These are phyloP conservation scores for Cerrena zonata DNA, from an alignment of 1,284 basidiomycete species.

Conservation along the genomic window DNA sequence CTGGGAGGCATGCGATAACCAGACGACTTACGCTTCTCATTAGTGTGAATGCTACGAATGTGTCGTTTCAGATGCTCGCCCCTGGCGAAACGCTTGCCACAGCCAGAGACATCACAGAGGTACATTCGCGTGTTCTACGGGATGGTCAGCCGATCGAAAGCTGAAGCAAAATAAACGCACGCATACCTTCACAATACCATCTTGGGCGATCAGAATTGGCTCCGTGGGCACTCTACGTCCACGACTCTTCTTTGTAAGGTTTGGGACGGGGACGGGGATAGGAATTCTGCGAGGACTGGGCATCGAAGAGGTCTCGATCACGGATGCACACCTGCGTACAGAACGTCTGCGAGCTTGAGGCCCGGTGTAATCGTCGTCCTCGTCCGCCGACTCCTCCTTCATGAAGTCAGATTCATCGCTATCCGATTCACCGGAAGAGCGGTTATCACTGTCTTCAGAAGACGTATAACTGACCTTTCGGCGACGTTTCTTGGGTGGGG, in stretches of 20 bases:
- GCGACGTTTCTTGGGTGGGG: slow-evolving; percentile 16
- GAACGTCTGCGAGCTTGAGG: slow-evolving; percentile 24
- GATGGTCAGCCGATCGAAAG: slow-evolving; percentile 2
- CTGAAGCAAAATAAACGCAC: not conserved
- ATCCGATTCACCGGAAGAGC: slow-evolving; percentile 10
- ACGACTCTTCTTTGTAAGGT: slow-evolving; percentile 68
- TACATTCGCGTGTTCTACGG: slow-evolving; percentile 51
- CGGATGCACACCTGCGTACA: slow-evolving; percentile 11
- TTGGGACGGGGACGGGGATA: slow-evolving; percentile 63
- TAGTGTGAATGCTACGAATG: slow-evolving; percentile 72
- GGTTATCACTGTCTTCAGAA: slow-evolving; percentile 10
- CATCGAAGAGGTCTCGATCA: slow-evolving; percentile 9
- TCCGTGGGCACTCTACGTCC: slow-evolving; percentile 64
- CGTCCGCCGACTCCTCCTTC: slow-evolving; percentile 21
- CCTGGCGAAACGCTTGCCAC: slow-evolving; percentile 73
- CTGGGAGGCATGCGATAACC: slow-evolving; percentile 7
- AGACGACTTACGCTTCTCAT: slow-evolving; percentile 66
- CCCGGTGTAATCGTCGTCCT: slow-evolving; percentile 28
- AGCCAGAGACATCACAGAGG: slow-evolving; percentile 66
- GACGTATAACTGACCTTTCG: slow-evolving; percentile 21
- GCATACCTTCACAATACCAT: slow-evolving; percentile 30
- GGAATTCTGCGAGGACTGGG: slow-evolving; percentile 21
- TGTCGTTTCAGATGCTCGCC: slow-evolving; percentile 78
- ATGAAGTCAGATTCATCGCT: slow-evolving; percentile 26
- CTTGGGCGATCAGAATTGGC: slow-evolving; percentile 34